Conservation (phyloP, 805 yeast species). For the Komagataella ulmi region DNA sequence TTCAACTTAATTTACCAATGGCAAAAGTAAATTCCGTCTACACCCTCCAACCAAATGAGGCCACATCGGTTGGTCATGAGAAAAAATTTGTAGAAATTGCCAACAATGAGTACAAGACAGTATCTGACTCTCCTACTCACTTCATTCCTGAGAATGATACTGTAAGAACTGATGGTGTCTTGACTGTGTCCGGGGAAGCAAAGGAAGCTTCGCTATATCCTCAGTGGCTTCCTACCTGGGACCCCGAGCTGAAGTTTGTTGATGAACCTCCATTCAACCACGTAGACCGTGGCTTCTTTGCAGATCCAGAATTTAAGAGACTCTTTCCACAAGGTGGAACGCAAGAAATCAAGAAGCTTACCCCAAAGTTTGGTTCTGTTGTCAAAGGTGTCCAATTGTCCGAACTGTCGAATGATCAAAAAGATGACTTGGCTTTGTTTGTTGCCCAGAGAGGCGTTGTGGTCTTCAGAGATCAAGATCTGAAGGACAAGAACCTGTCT, state of each 20-base stretch:
- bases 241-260: constrained; percentile 38
- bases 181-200: constrained; percentile 27
- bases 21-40: neutral
- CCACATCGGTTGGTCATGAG: neutral
- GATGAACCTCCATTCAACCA: constrained; percentile 40
- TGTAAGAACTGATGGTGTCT: constrained; percentile 31
- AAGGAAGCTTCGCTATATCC: constrained; percentile 27
- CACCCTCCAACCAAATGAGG: neutral
- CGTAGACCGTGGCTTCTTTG: constrained; percentile 52
- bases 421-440: constrained; percentile 32
- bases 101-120: neutral
- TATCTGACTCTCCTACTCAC: constrained; percentile 19
- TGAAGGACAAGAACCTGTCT: constrained; percentile 22
- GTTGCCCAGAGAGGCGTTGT: constrained; percentile 35
- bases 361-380: constrained; percentile 32
- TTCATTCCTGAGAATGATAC: constrained; percentile 38
- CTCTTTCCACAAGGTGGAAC: constrained; percentile 22
- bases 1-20: neutral
- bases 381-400: constrained; percentile 28
- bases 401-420: constrained; percentile 23
- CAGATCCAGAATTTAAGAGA: constrained; percentile 42
- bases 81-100: neutral
- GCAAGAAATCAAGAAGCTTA: constrained; percentile 12
- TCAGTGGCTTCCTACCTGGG: constrained; percentile 58
- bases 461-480: constrained; percentile 32